Evolutionary conservation across 768 basidiomycete species (phyloP).

Genomic region (Lactarius pseudohatsudake): DNA sequence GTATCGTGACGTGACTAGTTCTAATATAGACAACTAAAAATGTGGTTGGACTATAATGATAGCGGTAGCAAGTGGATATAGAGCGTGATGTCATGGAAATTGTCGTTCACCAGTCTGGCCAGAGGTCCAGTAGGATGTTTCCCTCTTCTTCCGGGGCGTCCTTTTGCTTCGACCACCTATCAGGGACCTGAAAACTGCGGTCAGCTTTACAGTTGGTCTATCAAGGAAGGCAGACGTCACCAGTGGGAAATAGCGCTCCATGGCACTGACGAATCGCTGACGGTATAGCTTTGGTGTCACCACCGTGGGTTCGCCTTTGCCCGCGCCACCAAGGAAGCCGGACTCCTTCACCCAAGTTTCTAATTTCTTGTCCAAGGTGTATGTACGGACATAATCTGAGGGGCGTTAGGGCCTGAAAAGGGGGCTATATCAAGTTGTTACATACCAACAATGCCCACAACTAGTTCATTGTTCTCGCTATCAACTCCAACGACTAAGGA

Average conservation of each 20-base stretch:
- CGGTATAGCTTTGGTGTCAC: slow-evolving; percentile 95
- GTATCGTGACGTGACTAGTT: slow-evolving; percentile 19
- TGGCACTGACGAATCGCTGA: slow-evolving; percentile 80
- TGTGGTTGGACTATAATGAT: slow-evolving; percentile 9
- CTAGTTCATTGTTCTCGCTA: slow-evolving; percentile 81
- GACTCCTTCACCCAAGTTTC: slow-evolving; percentile 99
- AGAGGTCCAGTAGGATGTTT: slow-evolving; percentile 39
- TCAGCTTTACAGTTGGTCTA: slow-evolving; percentile 13
- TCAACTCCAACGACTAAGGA: slow-evolving; percentile 97
- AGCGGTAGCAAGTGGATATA: not conserved
- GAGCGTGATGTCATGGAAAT: not conserved
- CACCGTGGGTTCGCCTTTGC: slow-evolving; percentile 91
- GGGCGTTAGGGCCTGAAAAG: slow-evolving; percentile 4
- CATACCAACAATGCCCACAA: slow-evolving; percentile 95
- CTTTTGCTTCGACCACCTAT: slow-evolving; percentile 88
- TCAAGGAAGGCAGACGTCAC: slow-evolving; percentile 43
- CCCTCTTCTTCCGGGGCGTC: slow-evolving; percentile 77
- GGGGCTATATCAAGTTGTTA: slow-evolving; percentile 22
- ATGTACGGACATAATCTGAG: slow-evolving; percentile 90
- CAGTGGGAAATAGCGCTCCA: slow-evolving; percentile 88
- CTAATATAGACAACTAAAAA: slow-evolving; percentile 23
- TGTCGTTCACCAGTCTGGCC: slow-evolving; percentile 41
- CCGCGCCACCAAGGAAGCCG: slow-evolving; percentile 78
- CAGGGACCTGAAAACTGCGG: slow-evolving; percentile 60
- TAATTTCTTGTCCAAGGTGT: slow-evolving; percentile 98